A percentile compares a stretch with the other conserved stretches of the same genome.
Evolutionary conservation across 192 early-diverging fungal species (phyloP).

Genomic region (Dissophora globulifera): DNA sequence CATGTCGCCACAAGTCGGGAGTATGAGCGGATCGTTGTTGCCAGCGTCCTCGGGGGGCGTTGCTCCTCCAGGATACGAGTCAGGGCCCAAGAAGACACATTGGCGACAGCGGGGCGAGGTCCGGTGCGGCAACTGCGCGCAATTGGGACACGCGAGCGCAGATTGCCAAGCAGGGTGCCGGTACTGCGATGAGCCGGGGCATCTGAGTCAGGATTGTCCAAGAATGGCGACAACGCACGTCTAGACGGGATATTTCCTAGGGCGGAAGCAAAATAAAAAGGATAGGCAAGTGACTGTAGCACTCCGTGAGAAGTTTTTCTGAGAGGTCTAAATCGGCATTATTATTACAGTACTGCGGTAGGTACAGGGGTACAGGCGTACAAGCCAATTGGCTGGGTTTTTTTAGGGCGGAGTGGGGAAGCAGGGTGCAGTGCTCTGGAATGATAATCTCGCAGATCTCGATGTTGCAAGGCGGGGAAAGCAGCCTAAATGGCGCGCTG

Average conservation of each 20-base stretch:
- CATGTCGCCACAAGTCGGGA: slow-evolving; percentile 15
- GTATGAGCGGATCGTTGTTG: slow-evolving; percentile 15
- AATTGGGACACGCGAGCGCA: slow-evolving; percentile 57
- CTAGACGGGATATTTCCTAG: not conserved
- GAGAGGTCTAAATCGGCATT: too few relatives aligned
- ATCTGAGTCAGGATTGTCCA: slow-evolving; percentile 56
- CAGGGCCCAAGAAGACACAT: slow-evolving; percentile 32
- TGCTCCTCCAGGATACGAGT: slow-evolving; percentile 28
- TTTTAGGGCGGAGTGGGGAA: too few relatives aligned
- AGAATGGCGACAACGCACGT: slow-evolving; percentile 5
- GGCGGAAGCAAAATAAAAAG: too few relatives aligned
- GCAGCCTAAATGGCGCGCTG: too few relatives aligned
- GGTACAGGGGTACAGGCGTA: too few relatives aligned
- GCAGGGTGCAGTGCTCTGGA: too few relatives aligned
- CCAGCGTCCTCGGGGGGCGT: slow-evolving; percentile 11
- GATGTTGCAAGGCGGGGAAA: too few relatives aligned
- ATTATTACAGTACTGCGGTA: too few relatives aligned
- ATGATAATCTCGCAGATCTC: too few relatives aligned
- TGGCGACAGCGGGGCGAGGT: slow-evolving; percentile 46
- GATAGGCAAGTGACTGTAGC: too few relatives aligned
- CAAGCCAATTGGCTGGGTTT: too few relatives aligned
- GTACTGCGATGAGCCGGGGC: slow-evolving; percentile 47
- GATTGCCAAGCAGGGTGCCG: slow-evolving; percentile 56
- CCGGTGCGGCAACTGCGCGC: slow-evolving; percentile 64
- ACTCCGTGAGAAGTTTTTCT: too few relatives aligned